These are phyloP conservation scores for Astraeus odoratus DNA, from an alignment of 768 basidiomycete species.

Conservation along the genomic window DNA sequence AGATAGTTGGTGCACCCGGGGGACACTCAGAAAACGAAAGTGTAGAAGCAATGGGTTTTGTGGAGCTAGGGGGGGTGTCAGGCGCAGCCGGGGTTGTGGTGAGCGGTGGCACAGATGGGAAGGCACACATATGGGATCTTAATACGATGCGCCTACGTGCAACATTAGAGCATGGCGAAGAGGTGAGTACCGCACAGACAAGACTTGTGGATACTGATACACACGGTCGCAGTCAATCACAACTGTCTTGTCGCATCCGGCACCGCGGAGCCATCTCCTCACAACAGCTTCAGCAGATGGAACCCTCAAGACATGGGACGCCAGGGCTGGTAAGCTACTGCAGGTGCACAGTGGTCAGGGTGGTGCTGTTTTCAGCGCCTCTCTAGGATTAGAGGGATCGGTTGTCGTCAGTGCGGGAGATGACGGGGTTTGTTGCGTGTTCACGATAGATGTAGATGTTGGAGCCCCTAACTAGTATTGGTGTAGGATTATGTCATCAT, in stretches of 20 bases:
- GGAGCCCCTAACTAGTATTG: too few species aligned
- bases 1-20: conserved; percentile 67
- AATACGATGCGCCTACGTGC: conserved; percentile 77
- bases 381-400: conserved; percentile 61
- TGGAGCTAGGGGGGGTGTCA: conserved; percentile 61
- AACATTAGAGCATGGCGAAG: conserved; percentile 59
- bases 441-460: conserved; percentile 47
- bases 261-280: conserved; percentile 69
- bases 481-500: too few species aligned
- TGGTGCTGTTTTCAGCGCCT: conserved; percentile 64
- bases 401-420: conserved; percentile 87
- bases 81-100: conserved; percentile 51
- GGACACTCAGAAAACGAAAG: conserved; percentile 86
- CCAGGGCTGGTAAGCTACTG: conserved; percentile 71
- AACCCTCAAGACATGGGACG: conserved; percentile 89
- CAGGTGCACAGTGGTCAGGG: conserved; percentile 76
- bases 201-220: conserved; percentile 1
- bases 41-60: conserved; percentile 79
- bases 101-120: conserved; percentile 90
- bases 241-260: conserved; percentile 63
- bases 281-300: conserved; percentile 85
- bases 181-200: conserved; percentile 40
- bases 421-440: conserved; percentile 83
- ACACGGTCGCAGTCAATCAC: conserved; percentile 69
- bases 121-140: conserved; percentile 92